Base-by-base conservation (phyloP, 441 rosid species). In the Pelargonium australe region DNA sequence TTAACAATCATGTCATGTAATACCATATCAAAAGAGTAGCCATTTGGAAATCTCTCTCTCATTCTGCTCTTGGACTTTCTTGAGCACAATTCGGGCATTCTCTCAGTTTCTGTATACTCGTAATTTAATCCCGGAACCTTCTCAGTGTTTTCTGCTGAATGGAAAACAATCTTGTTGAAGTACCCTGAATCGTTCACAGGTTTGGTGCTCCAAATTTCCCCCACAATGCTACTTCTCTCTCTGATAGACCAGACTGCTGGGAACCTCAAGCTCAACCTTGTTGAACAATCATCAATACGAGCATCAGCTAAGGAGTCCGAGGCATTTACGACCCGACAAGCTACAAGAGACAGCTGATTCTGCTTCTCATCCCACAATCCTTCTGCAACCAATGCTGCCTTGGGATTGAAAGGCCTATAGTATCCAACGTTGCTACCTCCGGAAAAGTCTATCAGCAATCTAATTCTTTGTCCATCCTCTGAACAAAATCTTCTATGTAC, bases 171-270 rank as follows among this genome's bases (percentile, higher is more conserved):
- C 55, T 49, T 49, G 14, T 49, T 49, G 14, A 49, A 49, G 55
- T 49, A 49, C 14, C 55, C 55, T 11, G 55, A 49, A 49, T 11
- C 55, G 14, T 49, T 49, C 55, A 11, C 55, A 12, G 14, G 16
- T 49, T 49, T 49, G 14, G 55, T 49, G 55, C 55, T 49, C 55
- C 55, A 49, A 13, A 49, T 49, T 49, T 49, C 14, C 4, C 55
- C 55, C 5, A 49, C 55, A 49, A 49, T 49, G 55, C 55, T 49
- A n/a, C 55, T 49, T 49, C 55, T 49, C 55, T 49, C 14, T 49
- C 55, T 49, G 5, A 49, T 13, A 49, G 55, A 49, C 55, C 55
- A 49, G 55, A 49, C 55, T 13, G 55, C 14, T 13, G 55, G 17
- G 55, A 49, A 49, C 55, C 55, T 11, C 55, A 49, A n/a, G 16